Base-by-base conservation (phyloP, 2,329 filamentous ascomycete species). In the Trichophyton schoenleinii region DNA sequence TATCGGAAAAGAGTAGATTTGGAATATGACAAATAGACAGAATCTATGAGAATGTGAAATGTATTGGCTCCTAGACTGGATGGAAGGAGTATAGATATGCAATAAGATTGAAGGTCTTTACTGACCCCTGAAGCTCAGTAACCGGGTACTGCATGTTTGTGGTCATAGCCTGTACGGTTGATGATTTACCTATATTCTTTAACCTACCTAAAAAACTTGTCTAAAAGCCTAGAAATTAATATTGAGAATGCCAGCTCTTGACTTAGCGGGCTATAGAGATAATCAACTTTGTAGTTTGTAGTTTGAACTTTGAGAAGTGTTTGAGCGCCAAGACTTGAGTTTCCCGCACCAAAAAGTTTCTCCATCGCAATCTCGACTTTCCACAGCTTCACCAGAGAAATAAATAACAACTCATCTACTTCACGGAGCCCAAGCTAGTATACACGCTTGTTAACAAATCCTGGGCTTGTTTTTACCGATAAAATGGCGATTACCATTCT, bases 401-500 rank as follows among this genome's bases (percentile, higher is more conserved):
- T 8, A 38, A 38, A 44, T 18, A n/a, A n/a, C 41, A 18, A 6
- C 41, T n/a, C 15, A 44, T 44, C n/a, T 1, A 3, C n/a, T 44
- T 44, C n/a, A n/a, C 41, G 9, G 34, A 36, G 34, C 34, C 1
- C 34, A 36, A 9, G 9, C 11, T 11, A 11, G 1, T 36, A 11
- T 36, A 36, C 34, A 36, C 7, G 7, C 7, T 36, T 11, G 9
- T 36, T 28, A 28, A 36, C 34, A 36, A 34, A 44, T 13, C 5
- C 41, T 44, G 5, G 20, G n/a, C 18, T 48, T 25, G 9, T 18
- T 20, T 9, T 6, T 9, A 25, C 20, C 18, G 15, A 53, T 13
- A 55, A 28, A 15, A 83, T 83, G 81, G 76, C 79, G 28, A 78
- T 83, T 66, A 78, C 79, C 11, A 82, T 83, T 63, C 74, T 81